Evolutionary conservation across 352 stramenopile genomes (phyloP), one percentile per base, ranked within the genome.

Genomic region (Phytophthora aleatoria): DNA sequence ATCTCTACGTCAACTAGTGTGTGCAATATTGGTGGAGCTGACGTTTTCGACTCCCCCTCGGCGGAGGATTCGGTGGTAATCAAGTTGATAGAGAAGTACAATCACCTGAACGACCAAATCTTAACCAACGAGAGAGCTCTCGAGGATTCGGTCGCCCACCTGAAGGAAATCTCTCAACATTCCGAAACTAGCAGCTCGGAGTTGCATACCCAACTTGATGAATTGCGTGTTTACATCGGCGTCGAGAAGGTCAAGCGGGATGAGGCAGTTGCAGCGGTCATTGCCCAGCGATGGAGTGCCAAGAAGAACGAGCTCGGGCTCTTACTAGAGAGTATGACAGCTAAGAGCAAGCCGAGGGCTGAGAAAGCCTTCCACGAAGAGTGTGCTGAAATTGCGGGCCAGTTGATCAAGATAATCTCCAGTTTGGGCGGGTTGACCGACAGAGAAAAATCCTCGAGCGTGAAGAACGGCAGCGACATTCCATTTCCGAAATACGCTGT

Each of bases 111-210:
- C 39, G 50, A 71, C 20, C 47, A 73, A 47, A 73, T 67, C 36
- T 50, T 62, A 35, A 69, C 73, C 10, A 81, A 83, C 57, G 63
- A 82, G 47, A 61, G 43, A 33, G 71, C 69, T 3, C 35, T 83
- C 1, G 62, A 69, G 1, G 55, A 68, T 50, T 65, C 69, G 16
- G 39, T 73, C 1, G 28, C 52, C n/a, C 61, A 67, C 41, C 54
- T 81, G 16, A 58, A 70, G 24, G 31, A 52, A 43, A 67, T 48
- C 12, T 54, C 73, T 16, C 38, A 64, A 0, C 51, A 66, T n/a
- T 64, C 70, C 38, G 61, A 74, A 38, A 10, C 50, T 2, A 50
- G 56, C 10, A 67, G 57, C 1, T 52, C 61, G 6, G 50, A 73
- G 24, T 47, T 72, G 35, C 76, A 68, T 31, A 55, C 39, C 10